These are phyloP conservation scores for Aspergillus sp. DNA, from an alignment of 2,329 filamentous ascomycete species.

Conservation along the genomic window DNA sequence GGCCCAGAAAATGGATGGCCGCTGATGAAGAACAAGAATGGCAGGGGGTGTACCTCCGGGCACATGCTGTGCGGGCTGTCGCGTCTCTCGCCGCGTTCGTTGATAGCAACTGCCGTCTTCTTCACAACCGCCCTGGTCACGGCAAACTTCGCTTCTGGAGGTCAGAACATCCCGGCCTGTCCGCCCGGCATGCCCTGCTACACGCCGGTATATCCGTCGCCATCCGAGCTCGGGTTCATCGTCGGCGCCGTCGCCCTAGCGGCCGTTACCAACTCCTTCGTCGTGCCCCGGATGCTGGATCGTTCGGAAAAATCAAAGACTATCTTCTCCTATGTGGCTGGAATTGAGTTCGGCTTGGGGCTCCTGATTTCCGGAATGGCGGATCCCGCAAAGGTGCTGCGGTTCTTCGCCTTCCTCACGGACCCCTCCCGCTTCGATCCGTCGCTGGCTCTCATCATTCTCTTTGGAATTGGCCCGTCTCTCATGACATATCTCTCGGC, in stretches of 20 bases:
- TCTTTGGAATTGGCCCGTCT: constrained; percentile 42
- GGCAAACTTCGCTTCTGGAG: constrained; percentile 25
- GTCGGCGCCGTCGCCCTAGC: constrained; percentile 20
- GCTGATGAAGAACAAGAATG: constrained; percentile 23
- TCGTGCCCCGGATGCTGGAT: constrained; percentile 21
- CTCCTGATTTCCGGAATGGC: constrained; percentile 45
- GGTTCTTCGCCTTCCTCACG: constrained; percentile 40
- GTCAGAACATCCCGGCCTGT: constrained; percentile 34
- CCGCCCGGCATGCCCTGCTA: constrained; percentile 36
- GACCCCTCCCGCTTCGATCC: constrained; percentile 41
- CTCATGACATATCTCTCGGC: constrained; percentile 25
- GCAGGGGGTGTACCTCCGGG: constrained; percentile 45
- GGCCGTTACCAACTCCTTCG: constrained; percentile 22
- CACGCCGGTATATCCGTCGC: constrained; percentile 35
- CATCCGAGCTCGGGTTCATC: constrained; percentile 26
- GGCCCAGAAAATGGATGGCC: neutral
- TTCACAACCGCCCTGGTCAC: constrained; percentile 37
- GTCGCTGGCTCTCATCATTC: constrained; percentile 39
- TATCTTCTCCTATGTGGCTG: constrained; percentile 37
- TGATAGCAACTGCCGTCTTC: constrained; percentile 39
- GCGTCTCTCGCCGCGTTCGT: constrained; percentile 41
- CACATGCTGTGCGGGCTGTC: constrained; percentile 48
- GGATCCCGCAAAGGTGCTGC: constrained; percentile 40
- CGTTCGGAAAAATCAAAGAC: constrained; percentile 23
- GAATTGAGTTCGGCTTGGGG: constrained; percentile 43